phyloP scores from a whole-genome alignment of 2,329 filamentous ascomycete species.

The Claviceps sp. region DNA sequence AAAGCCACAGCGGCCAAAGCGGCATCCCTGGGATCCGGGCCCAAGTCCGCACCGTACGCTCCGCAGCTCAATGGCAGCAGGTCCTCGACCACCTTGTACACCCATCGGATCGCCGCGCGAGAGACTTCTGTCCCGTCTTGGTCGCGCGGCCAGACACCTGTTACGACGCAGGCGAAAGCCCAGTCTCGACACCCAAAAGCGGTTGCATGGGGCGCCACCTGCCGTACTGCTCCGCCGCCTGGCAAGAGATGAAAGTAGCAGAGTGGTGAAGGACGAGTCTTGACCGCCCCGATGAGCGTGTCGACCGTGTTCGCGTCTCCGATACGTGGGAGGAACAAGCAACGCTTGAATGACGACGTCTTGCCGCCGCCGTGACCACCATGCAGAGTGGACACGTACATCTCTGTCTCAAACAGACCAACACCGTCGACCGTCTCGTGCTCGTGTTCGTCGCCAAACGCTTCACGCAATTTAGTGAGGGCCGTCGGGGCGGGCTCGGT shows the following conservation, averaged over 20 bases:
- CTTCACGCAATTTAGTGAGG: not conserved
- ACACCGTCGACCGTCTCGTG: slow-evolving; percentile 29
- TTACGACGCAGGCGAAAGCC: slow-evolving; percentile 51
- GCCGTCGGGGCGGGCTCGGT: not conserved
- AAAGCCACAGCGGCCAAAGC: slow-evolving; percentile 40
- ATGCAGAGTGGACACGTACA: slow-evolving; percentile 48
- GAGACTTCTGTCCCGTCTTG: slow-evolving; percentile 31
- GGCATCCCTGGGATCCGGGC: slow-evolving; percentile 45
- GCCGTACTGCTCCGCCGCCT: slow-evolving; percentile 37
- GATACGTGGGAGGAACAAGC: slow-evolving; percentile 43
- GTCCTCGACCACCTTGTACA: slow-evolving; percentile 34
- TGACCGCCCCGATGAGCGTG: slow-evolving; percentile 30
- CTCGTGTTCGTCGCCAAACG: slow-evolving; percentile 21
- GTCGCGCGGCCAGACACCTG: slow-evolving; percentile 45
- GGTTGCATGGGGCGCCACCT: slow-evolving; percentile 30
- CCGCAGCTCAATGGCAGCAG: slow-evolving; percentile 38
- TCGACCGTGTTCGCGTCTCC: slow-evolving; percentile 18
- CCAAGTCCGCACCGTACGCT: slow-evolving; percentile 47
- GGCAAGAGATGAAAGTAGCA: slow-evolving; percentile 52
- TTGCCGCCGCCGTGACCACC: slow-evolving; percentile 41
- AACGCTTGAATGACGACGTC: slow-evolving; percentile 52
- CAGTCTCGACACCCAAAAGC: slow-evolving; percentile 52
- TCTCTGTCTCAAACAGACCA: slow-evolving; percentile 42
- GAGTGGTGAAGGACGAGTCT: slow-evolving; percentile 33
- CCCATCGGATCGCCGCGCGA: slow-evolving; percentile 33